Percentiles rank a stretch among this genome's conserved stretches.
phyloP scores from a whole-genome alignment of 805 yeast species.

The Hanseniaspora clermontiae region DNA sequence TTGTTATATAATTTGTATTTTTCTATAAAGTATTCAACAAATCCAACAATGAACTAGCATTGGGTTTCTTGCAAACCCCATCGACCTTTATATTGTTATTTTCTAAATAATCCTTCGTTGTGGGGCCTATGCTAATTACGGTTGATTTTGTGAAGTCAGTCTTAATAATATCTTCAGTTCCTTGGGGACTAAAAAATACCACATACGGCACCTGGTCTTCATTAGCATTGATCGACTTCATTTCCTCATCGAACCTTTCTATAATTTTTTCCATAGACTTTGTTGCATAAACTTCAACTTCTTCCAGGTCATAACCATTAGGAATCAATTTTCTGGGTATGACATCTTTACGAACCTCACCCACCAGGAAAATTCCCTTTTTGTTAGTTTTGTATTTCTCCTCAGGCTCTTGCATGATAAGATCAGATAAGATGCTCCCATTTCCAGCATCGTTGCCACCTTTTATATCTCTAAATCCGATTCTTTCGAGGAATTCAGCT shows the following conservation, averaged over 20 bases:
- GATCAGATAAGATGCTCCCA: slow-evolving; percentile 55
- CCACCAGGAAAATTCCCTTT: slow-evolving; percentile 62
- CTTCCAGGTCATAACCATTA: slow-evolving; percentile 25
- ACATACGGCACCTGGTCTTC: slow-evolving; percentile 42
- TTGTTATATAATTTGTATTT: neutral
- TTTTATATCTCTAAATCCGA: slow-evolving; percentile 55
- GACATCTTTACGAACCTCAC: slow-evolving; percentile 69
- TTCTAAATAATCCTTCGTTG: slow-evolving; percentile 55
- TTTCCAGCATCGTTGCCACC: slow-evolving; percentile 77
- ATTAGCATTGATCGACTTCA: slow-evolving; percentile 18
- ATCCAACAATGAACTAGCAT: slow-evolving; percentile 43
- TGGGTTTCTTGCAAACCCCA: slow-evolving; percentile 61
- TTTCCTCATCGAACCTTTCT: slow-evolving; percentile 25
- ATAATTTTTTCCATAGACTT: slow-evolving; percentile 37
- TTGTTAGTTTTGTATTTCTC: slow-evolving; percentile 18
- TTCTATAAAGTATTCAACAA: slow-evolving; percentile 19
- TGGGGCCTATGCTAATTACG: slow-evolving; percentile 85
- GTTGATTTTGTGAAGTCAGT: slow-evolving; percentile 18
- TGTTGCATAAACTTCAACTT: slow-evolving; percentile 60
- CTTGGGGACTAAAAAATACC: slow-evolving; percentile 85
- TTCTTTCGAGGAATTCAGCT: slow-evolving; percentile 36
- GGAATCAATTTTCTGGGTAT: slow-evolving; percentile 53
- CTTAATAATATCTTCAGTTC: slow-evolving; percentile 51
- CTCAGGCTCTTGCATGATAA: slow-evolving; percentile 35
- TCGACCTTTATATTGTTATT: slow-evolving; percentile 43